Evolutionary conservation across 75 land plant species (phyloP), one percentile per base, ranked within the genome.

Genomic region (Larix kaempferi): DNA sequence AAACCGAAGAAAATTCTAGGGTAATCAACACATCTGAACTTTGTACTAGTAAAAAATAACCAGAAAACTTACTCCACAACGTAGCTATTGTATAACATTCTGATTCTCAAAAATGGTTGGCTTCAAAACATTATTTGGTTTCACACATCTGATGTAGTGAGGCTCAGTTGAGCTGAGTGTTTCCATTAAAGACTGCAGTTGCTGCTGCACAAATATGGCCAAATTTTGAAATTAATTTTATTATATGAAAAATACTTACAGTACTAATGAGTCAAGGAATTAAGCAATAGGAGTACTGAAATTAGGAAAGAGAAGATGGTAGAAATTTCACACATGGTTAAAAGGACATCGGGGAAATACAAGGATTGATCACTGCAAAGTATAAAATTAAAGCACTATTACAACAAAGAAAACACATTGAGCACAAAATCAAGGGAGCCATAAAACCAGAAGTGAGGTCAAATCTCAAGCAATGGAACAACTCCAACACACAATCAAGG

Each of bases 81-180:
- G 89, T 35, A 93, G 82, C 75, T 93, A 93, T 56, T 93, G 93
- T 22, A 93, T 62, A 23, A 93, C 85, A 80, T 92, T 93, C 19
- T 65, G 63, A 66, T 91, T 93, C 80, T 93, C 95, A 82, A 93
- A 93, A 27, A 90, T 91, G 8, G 92, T 81, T 76, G 95, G 95
- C 62, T 93, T 93, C 75, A 91, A 85, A 63, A 85, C 73, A 86
- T 89, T 91, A 57, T 93, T 93, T 59, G 95, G 95, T 81, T 93
- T 93, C 77, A 93, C 95, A 81, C 95, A 93, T 74, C 95, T 79
- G 26, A 93, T 91, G 61, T 93, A 93, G 77, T 93, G 91, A 44
- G 95, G 95, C 80, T 93, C 89, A 33, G 95, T 93, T 16, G 88
- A 79, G 61, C 78, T 93, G 60, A 93, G 75, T 27, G 94, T 93